These are phyloP conservation scores for Escallonia herrerae DNA, from an alignment of 129 eudicot genomes.

Conservation along the genomic window DNA sequence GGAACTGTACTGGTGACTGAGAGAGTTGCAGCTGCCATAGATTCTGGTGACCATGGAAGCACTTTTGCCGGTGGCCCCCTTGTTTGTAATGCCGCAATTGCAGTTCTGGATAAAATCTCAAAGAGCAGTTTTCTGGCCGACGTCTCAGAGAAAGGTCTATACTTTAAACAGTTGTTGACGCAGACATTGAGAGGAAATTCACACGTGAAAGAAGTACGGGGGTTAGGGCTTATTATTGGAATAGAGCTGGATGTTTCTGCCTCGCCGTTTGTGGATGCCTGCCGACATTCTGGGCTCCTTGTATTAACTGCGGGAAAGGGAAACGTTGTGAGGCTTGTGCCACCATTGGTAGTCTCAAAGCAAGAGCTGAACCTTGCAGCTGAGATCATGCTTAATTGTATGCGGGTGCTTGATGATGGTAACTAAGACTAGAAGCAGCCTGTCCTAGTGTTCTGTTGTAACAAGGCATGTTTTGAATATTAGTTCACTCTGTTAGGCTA, in stretches of 20 bases:
- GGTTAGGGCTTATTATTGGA: slow-evolving; percentile 68
- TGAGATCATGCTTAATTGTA: slow-evolving; percentile 47
- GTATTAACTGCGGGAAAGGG: slow-evolving; percentile 86
- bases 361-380: slow-evolving; percentile 56
- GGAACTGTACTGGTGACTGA: slow-evolving; percentile 78
- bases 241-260: slow-evolving; percentile 82
- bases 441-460: too few relatives aligned
- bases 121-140: slow-evolving; percentile 46
- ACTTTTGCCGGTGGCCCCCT: slow-evolving; percentile 92
- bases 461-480: too few relatives aligned
- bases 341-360: slow-evolving; percentile 64
- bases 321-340: slow-evolving; percentile 72
- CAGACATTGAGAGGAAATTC: slow-evolving; percentile 41
- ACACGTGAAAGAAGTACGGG: slow-evolving; percentile 70
- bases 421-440: neutral
- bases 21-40: slow-evolving; percentile 55
- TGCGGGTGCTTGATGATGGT: slow-evolving; percentile 57
- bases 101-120: slow-evolving; percentile 73
- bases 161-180: slow-evolving; percentile 45
- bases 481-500: too few relatives aligned
- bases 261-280: slow-evolving; percentile 56
- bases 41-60: slow-evolving; percentile 83
- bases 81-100: slow-evolving; percentile 70
- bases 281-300: slow-evolving; percentile 63
- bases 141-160: slow-evolving; percentile 53